These are phyloP conservation scores for Tubosaeta brunneosetosa DNA, from an alignment of 768 basidiomycete genomes.

Conservation along the genomic window DNA sequence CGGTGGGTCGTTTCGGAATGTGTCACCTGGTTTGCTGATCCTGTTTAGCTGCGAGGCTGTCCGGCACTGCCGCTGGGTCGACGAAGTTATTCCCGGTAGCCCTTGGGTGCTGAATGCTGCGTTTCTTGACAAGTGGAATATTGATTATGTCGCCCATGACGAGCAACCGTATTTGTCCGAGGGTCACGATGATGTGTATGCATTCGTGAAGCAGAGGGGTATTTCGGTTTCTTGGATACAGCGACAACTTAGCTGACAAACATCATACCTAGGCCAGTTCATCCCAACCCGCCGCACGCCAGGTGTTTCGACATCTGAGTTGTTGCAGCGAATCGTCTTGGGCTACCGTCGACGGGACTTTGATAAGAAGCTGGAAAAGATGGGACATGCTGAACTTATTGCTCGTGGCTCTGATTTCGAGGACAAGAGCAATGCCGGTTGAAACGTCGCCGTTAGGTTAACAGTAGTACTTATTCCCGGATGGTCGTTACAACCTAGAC, in stretches of 20 bases:
- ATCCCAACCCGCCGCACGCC: slow-evolving; percentile 93
- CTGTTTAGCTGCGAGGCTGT: slow-evolving; percentile 71
- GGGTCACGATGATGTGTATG: slow-evolving; percentile 85
- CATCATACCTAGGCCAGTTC: slow-evolving; percentile 66
- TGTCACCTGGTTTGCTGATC: background rate
- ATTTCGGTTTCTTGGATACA: slow-evolving; percentile 13
- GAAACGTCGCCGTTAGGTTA: background rate
- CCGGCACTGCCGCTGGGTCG: slow-evolving; percentile 97
- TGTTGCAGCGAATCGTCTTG: slow-evolving; percentile 87
- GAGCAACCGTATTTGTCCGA: slow-evolving; percentile 79
- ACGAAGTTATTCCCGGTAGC: slow-evolving; percentile 84
- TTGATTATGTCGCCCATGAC: slow-evolving; percentile 98
- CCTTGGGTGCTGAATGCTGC: slow-evolving; percentile 86
- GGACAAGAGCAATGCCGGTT: slow-evolving; percentile 4
- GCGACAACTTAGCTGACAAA: background rate
- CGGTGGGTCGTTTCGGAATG: slow-evolving; percentile 41
- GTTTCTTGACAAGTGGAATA: slow-evolving; percentile 79
- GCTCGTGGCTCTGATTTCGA: slow-evolving; percentile 45
- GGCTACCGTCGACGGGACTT: slow-evolving; percentile 83
- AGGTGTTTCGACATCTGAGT: slow-evolving; percentile 88
- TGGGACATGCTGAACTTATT: slow-evolving; percentile 71
- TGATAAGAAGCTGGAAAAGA: slow-evolving; percentile 85
- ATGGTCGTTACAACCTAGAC: background rate
- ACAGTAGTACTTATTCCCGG: background rate
- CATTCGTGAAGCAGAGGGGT: slow-evolving; percentile 77